A percentile compares a stretch with the other conserved stretches of the same genome.
Evolutionary conservation across 352 stramenopile genomes (phyloP).

Genomic region (Phytophthora kernoviae): DNA sequence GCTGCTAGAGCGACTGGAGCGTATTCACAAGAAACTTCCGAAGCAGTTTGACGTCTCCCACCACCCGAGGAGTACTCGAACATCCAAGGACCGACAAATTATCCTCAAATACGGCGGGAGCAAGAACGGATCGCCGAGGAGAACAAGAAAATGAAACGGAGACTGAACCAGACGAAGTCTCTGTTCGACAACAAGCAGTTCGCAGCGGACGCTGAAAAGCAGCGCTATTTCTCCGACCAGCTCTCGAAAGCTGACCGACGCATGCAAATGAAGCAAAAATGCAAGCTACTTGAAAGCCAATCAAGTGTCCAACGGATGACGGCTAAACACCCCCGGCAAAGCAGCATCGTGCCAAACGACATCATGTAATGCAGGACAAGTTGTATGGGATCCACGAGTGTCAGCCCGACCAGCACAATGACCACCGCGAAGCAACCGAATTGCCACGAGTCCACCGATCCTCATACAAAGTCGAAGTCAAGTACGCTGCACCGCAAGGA

Average conservation of each 20-base stretch:
- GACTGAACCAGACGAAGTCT: constrained; percentile 45
- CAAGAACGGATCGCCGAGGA: constrained; percentile 55
- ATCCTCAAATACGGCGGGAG: constrained; percentile 28
- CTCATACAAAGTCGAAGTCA: constrained; percentile 11
- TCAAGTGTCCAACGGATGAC: constrained; percentile 6
- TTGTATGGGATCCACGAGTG: constrained; percentile 20
- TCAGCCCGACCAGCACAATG: constrained; percentile 12
- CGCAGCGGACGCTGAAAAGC: constrained; percentile 43
- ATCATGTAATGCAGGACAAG: constrained; percentile 2
- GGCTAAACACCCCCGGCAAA: constrained; percentile 3
- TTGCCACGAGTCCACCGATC: constrained; percentile 7
- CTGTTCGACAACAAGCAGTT: constrained; percentile 57
- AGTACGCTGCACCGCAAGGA: constrained; percentile 14
- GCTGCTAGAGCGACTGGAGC: constrained; percentile 52
- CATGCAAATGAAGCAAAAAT: constrained; percentile 47
- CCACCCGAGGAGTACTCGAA: constrained; percentile 45
- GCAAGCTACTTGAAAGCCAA: constrained; percentile 25
- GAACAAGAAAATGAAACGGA: constrained; percentile 50
- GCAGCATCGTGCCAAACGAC: constrained; percentile 10
- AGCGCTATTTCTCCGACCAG: constrained; percentile 57
- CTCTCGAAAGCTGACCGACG: constrained; percentile 58
- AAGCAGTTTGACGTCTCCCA: constrained; percentile 72
- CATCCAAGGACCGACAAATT: constrained; percentile 45
- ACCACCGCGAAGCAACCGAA: constrained; percentile 1
- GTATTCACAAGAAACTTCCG: constrained; percentile 56